Evolutionary conservation across 805 yeast species (phyloP).

Genomic region (Saturnispora zaruensis): DNA sequence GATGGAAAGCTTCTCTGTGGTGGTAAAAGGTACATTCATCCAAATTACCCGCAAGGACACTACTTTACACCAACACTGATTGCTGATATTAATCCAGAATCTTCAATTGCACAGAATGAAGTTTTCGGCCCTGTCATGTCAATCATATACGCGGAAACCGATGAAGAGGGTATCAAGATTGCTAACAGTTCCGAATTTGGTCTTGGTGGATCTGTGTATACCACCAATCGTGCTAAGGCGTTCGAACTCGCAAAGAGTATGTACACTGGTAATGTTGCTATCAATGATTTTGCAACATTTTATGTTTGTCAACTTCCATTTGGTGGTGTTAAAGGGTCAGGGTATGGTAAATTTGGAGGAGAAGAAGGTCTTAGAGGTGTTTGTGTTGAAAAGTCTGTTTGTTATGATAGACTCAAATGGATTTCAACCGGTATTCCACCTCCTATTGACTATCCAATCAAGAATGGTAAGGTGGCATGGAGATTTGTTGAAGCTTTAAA

Average conservation of each 20-base stretch:
- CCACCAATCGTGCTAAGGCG: slow-evolving; percentile 49
- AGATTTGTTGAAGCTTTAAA: slow-evolving; percentile 73
- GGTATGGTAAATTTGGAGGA: slow-evolving; percentile 97
- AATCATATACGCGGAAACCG: slow-evolving; percentile 59
- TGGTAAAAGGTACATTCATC: slow-evolving; percentile 74
- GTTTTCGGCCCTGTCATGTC: slow-evolving; percentile 91
- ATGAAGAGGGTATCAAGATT: slow-evolving; percentile 60
- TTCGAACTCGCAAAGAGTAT: slow-evolving; percentile 55
- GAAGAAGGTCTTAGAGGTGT: slow-evolving; percentile 92
- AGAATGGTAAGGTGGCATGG: slow-evolving; percentile 80
- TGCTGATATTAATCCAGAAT: slow-evolving; percentile 66
- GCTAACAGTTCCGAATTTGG: slow-evolving; percentile 87
- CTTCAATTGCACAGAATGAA: slow-evolving; percentile 81
- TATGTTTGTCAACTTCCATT: slow-evolving; percentile 95
- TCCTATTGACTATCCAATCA: slow-evolving; percentile 86
- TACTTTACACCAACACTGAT: slow-evolving; percentile 87
- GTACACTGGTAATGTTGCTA: slow-evolving; percentile 86
- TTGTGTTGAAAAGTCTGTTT: slow-evolving; percentile 79
- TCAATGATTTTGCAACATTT: slow-evolving; percentile 95
- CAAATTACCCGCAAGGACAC: slow-evolving; percentile 92
- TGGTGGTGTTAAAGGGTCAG: slow-evolving; percentile 90
- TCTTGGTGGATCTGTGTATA: slow-evolving; percentile 86
- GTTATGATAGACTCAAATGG: slow-evolving; percentile 74
- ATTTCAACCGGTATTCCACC: slow-evolving; percentile 79
- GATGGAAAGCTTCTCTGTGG: slow-evolving; percentile 67